Evolutionary conservation across 2,329 filamentous ascomycete species (phyloP), one percentile per base, ranked within the genome.

Genomic region (Penicillium fuscoglaucum): DNA sequence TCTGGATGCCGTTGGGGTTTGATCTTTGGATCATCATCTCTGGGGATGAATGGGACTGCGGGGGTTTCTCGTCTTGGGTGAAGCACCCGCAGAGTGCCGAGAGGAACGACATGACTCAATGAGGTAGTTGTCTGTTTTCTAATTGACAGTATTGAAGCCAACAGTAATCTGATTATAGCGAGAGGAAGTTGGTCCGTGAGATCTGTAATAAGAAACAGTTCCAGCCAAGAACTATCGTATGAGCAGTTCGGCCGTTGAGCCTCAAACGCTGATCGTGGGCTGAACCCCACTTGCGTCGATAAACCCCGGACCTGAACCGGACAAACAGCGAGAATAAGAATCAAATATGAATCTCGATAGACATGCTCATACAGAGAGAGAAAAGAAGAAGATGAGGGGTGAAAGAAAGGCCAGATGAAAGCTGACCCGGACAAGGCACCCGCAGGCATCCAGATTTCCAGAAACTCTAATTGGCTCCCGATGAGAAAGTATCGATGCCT

Each of bases 381-480:
- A 19, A 51, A 35, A 45, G 52, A 56, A 51, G 35, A 53, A 44
- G 56, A 52, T 56, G 59, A 57, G 52, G 56, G 57, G 51, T 21
- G 52, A 40, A 51, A 41, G 40, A 58, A 28, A 60, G 43, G 51
- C n/a, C 46, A 58, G 52, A 43, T 28, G 19, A 39, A 44, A 55
- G 51, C 49, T 46, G 47, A 53, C 50, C 28, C 47, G 39, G 33
- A n/a, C 54, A 55, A 58, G 54, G 56, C 60, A 59, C 54, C 64
- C 61, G 68, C 69, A 71, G 70, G 70, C 70, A 72, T 68, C 68
- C 63, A 66, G 33, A 64, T 71, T 71, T 57, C 43, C 44, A 21
- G 31, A 44, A 40, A 6, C 24, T 44, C 53, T 69, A 61, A 70
- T 69, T 70, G 64, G 66, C 28, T 28, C 10, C 26, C 15, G 52